These are phyloP conservation scores for Triticum monococcum DNA, from an alignment of 176 grass and related monocot species.

Conservation along the genomic window DNA sequence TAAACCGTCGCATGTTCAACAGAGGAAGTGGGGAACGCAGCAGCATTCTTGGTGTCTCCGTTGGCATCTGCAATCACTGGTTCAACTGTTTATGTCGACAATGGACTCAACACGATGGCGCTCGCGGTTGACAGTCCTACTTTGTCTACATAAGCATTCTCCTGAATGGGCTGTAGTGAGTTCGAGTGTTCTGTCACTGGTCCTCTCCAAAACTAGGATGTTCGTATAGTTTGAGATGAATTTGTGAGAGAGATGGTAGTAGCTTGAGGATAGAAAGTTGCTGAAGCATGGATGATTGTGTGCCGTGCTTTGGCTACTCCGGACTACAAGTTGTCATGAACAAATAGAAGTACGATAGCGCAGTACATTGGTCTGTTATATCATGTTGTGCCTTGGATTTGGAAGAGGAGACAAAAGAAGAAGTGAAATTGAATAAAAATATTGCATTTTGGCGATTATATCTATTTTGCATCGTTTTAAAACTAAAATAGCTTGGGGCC, in stretches of 20 bases:
- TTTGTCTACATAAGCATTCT: conserved; percentile 24
- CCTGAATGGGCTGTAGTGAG: neutral
- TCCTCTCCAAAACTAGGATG: neutral
- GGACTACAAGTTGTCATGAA: neutral
- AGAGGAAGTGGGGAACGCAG: conserved; percentile 84
- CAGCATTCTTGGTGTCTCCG: conserved; percentile 73
- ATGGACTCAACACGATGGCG: conserved; percentile 86
- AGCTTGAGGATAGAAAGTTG: neutral
- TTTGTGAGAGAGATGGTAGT: neutral
- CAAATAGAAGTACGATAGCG: neutral
- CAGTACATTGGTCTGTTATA: neutral
- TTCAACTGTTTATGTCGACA: conserved; percentile 82
- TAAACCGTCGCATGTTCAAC: neutral
- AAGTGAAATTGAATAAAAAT: neutral
- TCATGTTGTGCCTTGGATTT: neutral
- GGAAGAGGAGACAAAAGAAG: neutral
- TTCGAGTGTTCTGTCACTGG: neutral
- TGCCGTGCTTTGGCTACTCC: neutral
- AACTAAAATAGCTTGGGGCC: neutral
- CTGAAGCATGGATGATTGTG: neutral
- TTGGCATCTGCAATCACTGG: conserved; percentile 84
- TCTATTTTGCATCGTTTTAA: neutral
- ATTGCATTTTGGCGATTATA: neutral
- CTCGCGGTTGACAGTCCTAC: conserved; percentile 67
- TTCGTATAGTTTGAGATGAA: neutral